Evolutionary conservation across 1,284 basidiomycete species (phyloP).

Genomic region (Boletus mariae): DNA sequence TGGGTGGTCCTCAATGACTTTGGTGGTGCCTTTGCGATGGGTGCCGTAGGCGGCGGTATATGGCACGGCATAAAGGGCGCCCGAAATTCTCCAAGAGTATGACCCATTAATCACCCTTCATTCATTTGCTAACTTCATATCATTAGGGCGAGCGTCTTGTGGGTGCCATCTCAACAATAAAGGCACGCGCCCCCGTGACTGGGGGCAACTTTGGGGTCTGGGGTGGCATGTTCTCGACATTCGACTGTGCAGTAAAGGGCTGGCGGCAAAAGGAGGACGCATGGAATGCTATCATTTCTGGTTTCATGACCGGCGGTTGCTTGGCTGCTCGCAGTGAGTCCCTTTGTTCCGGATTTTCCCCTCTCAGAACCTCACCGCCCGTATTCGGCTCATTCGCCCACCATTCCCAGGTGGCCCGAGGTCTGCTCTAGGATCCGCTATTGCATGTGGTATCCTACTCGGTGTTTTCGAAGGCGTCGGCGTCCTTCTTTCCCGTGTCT

Average conservation of each 20-base stretch:
- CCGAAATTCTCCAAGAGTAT: constrained; percentile 89
- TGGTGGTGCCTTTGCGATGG: constrained; percentile 95
- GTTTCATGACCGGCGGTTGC: constrained; percentile 97
- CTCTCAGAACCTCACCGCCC: not conserved
- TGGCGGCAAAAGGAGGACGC: constrained; percentile 98
- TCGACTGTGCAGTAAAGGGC: constrained; percentile 97
- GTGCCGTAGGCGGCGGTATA: constrained; percentile 92
- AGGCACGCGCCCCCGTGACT: constrained; percentile 96
- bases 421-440: constrained; percentile 85
- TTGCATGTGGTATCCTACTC: constrained; percentile 94
- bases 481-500: constrained; percentile 79
- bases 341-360: not conserved
- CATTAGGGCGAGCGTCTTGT: constrained; percentile 83
- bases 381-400: constrained; percentile 10
- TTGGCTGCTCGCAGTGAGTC: constrained; percentile 89
- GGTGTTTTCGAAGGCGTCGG: constrained; percentile 97
- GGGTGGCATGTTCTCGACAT: constrained; percentile 97
- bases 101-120: not conserved
- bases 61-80: constrained; percentile 99
- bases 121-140: not conserved
- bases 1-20: constrained; percentile 99
- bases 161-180: constrained; percentile 94
- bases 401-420: constrained; percentile 76
- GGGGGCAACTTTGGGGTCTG: constrained; percentile 98
- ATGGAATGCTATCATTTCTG: constrained; percentile 98